phyloP scores from a whole-genome alignment of 345 rosid genomes.

The Dovyalis caffra region DNA sequence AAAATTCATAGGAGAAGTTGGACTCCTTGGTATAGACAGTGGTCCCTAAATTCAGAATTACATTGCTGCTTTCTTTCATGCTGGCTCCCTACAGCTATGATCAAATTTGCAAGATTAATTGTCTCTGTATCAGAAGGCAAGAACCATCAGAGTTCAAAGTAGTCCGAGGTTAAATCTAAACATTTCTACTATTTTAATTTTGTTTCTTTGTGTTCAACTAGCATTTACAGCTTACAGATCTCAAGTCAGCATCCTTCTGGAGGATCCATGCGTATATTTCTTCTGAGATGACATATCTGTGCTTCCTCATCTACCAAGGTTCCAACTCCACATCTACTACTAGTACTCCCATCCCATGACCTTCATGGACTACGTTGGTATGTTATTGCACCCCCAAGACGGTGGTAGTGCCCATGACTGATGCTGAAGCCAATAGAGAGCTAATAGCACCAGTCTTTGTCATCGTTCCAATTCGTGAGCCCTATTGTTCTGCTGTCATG shows the following conservation, averaged over 20 bases:
- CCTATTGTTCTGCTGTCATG: conserved; percentile 11
- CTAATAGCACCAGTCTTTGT: conserved; percentile 17
- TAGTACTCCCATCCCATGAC: neutral
- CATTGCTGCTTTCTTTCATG: neutral
- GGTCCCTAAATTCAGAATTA: neutral
- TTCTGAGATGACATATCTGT: conserved; percentile 2
- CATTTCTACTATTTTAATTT: neutral
- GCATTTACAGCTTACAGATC: neutral
- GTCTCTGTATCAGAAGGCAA: neutral
- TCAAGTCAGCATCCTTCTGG: neutral
- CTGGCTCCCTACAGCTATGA: neutral
- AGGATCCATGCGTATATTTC: neutral
- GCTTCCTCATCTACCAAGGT: conserved; percentile 6
- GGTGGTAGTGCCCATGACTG: conserved; percentile 17
- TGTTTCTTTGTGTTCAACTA: neutral
- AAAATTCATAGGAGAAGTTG: neutral
- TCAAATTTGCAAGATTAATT: neutral
- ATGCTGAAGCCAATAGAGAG: conserved; percentile 15
- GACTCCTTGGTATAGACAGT: neutral
- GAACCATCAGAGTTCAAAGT: neutral
- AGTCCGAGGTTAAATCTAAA: neutral
- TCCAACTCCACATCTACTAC: neutral
- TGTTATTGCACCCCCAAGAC: conserved; percentile 32
- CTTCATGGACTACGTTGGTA: neutral
- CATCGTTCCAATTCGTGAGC: conserved; percentile 15